phyloP scores from a whole-genome alignment of 129 eudicot genomes.

The Silybum marianum region DNA sequence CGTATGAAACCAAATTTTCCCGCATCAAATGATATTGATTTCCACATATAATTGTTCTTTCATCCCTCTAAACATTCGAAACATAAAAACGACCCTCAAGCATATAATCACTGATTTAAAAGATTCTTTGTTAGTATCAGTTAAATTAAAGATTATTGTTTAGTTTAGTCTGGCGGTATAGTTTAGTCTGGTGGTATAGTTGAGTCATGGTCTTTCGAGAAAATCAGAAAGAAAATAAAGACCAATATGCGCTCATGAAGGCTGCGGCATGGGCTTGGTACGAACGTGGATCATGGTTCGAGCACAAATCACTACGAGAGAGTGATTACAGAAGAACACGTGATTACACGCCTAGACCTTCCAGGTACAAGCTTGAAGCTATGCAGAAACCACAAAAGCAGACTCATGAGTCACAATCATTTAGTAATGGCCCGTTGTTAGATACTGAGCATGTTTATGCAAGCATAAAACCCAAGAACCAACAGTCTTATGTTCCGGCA shows the following conservation, averaged over 20 bases:
- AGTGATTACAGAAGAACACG: conserved; percentile 27
- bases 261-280: conserved; percentile 86
- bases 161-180: too few species aligned
- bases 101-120: neutral
- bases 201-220: conserved; percentile 6
- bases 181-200: too few species aligned
- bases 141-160: neutral
- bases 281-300: conserved; percentile 64
- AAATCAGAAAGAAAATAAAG: conserved; percentile 14
- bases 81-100: neutral
- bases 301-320: conserved; percentile 36
- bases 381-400: conserved; percentile 13
- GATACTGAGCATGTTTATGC: neutral
- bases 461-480: neutral
- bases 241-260: conserved; percentile 46
- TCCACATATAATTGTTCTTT: neutral
- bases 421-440: neutral
- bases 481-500: neutral
- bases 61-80: neutral
- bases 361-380: conserved; percentile 72
- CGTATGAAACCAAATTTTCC: conserved; percentile 9
- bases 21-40: conserved; percentile 7
- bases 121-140: neutral
- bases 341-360: conserved; percentile 37
- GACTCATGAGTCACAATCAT: neutral